Evolutionary conservation across 768 basidiomycete genomes (phyloP), one percentile per base, ranked within the genome.

Genomic region (Dioszegia crocea): DNA sequence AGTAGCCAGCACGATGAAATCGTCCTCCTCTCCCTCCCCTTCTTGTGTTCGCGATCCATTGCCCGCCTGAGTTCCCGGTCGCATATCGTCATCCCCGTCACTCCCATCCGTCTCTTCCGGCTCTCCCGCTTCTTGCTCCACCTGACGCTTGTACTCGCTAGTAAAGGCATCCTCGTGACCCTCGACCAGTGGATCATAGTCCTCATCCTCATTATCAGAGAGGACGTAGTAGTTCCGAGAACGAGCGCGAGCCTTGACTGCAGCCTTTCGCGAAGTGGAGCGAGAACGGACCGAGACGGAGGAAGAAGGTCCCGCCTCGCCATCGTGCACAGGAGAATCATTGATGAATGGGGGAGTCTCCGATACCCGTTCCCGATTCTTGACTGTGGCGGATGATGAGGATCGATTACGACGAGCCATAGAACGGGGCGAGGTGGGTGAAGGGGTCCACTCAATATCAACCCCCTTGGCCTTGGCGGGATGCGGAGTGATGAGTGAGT

Each of bases 21-120:
- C 38, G 4, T 40, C 51, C 4, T 41, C 51, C 38, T 40, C 51
- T 9, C 26, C 51, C 1, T 40, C 36, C 24, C n/a, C 21, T 12
- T 21, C 8, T 38, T 17, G 19, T 10, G 11, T 23, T 16, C 24
- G 16, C 17, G 27, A 6, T 4, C 38, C 24, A 3, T 40, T 23
- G 16, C 19, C 51, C 6, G 23, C 38, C 3, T 27, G 38, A 39
- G 27, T 38, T 17, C 24, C 36, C n/a, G n/a, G n/a, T n/a, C n/a
- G n/a, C 33, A n/a, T 24, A 36, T 51, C 49, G 16, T 38, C 36
- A 38, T 51, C 49, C 49, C 24, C 33, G 19, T 53, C 51, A 27
- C 51, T 53, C 12, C 51, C 51, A 24, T 53, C 51, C 16, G 51
- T 53, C 38, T 53, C 51, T 16, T 53, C 51, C 24, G 51, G 51